Evolutionary conservation across 2,329 filamentous ascomycete genomes (phyloP), one percentile per base, ranked within the genome.

Genomic region (Zopfia rhizophila): DNA sequence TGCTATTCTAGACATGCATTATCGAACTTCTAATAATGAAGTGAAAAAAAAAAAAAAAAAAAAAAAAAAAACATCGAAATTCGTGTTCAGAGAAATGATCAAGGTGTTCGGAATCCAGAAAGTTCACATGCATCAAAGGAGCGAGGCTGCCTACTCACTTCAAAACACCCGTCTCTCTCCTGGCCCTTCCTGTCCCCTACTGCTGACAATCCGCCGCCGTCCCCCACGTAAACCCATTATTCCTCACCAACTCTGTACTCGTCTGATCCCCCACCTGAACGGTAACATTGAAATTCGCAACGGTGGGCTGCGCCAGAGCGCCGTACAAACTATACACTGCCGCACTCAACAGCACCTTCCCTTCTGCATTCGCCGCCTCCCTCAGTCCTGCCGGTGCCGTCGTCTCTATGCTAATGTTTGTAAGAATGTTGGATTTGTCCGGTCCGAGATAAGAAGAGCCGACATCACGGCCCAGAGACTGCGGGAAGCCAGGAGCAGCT

Each of bases 361-460:
- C 55, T 5, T 47, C 55, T 12, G 30, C 14, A n/a, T 23, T 58
- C 10, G 13, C 33, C n/a, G 24, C 24, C 29, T 8, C 3, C 51
- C 35, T 35, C 16, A 63, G 24, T 0, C 12, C 39, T 7, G 11
- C 47, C 0, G 63, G 63, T 11, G 57, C 51, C 0, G 47, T 54
- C 12, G 62, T 51, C 11, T 44, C 16, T 7, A 67, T 33, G 1
- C 56, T 62, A 22, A 69, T 52, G 38, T 63, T 64, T n/a, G 54
- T 22, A 5, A 57, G 40, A 3, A 45, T 55, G 52, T 68, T 69
- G 13, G 54, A 60, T 29, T 58, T 49, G 13, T 30, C 27, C 16
- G 70, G 69, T 14, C 74, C 75, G 1, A 78, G 67, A 48, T 73
- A 73, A 33, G 63, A 53, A 1, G 66, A 70, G 11, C 53, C 51